Evolutionary conservation across 768 basidiomycete genomes (phyloP).

Genomic region (Boletus subparvulus): DNA sequence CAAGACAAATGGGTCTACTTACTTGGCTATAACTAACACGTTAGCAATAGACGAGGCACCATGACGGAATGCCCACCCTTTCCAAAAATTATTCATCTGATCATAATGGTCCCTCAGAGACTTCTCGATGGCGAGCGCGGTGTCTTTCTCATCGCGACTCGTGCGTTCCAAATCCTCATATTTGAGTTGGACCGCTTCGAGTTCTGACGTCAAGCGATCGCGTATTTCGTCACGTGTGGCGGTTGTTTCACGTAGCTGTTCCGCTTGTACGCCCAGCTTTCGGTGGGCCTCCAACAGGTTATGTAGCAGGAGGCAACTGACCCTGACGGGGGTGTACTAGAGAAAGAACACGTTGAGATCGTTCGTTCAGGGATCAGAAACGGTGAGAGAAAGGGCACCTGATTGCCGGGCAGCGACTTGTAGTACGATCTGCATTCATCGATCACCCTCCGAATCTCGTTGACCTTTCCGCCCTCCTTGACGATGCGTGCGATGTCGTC

Average conservation of each 20-base stretch:
- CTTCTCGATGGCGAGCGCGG: slow-evolving; percentile 50
- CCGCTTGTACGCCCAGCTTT: slow-evolving; percentile 37
- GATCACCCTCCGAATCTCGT: slow-evolving; percentile 49
- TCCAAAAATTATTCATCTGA: slow-evolving; percentile 44
- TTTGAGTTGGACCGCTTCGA: slow-evolving; percentile 40
- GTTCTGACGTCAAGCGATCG: slow-evolving; percentile 30
- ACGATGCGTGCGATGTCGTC: slow-evolving; percentile 53
- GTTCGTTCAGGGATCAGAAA: slow-evolving; percentile 6
- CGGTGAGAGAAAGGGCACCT: slow-evolving; percentile 35
- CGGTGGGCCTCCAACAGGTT: slow-evolving; percentile 51
- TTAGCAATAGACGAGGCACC: slow-evolving; percentile 15
- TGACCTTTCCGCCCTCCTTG: slow-evolving; percentile 54
- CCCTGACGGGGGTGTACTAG: slow-evolving; percentile 53
- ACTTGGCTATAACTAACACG: slow-evolving; percentile 34
- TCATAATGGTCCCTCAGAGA: slow-evolving; percentile 54
- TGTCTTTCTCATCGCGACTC: slow-evolving; percentile 51
- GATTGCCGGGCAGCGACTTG: slow-evolving; percentile 42
- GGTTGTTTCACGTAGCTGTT: slow-evolving; percentile 32
- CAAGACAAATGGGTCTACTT: slow-evolving; percentile 19
- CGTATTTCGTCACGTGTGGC: slow-evolving; percentile 34
- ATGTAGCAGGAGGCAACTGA: slow-evolving; percentile 47
- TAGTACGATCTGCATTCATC: slow-evolving; percentile 51
- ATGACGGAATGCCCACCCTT: slow-evolving; percentile 29
- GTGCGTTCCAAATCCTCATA: slow-evolving; percentile 41
- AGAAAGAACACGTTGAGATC: slow-evolving; percentile 5